Percentiles rank a stretch among this genome's conserved stretches.
Conservation (phyloP, 2,329 filamentous ascomycete species). For the Graphiopsis chlorocephala region DNA sequence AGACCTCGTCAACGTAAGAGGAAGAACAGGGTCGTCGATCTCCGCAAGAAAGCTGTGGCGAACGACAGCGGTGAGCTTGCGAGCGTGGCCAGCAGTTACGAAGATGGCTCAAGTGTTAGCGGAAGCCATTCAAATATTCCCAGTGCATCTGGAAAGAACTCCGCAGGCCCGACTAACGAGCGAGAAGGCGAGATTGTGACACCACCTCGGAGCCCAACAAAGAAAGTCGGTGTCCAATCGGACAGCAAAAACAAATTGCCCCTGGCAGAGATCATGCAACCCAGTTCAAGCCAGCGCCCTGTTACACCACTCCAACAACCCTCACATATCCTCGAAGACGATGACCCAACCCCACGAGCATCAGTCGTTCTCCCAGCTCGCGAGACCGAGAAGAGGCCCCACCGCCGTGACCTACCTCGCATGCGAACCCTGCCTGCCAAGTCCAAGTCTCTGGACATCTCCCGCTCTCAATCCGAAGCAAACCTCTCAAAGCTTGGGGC, state of each 20-base stretch:
- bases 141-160: conserved; percentile 59
- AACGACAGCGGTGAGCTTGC: conserved; percentile 41
- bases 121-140: conserved; percentile 44
- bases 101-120: conserved; percentile 32
- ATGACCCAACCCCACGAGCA: conserved; percentile 18
- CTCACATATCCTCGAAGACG: conserved; percentile 6
- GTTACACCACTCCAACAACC: conserved; percentile 19
- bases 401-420: conserved; percentile 20
- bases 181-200: conserved; percentile 42
- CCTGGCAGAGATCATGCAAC: neutral
- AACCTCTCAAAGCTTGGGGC: conserved; percentile 26
- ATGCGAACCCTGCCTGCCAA: conserved; percentile 22
- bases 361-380: conserved; percentile 7
- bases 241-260: conserved; percentile 7
- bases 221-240: conserved; percentile 33
- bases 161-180: conserved; percentile 35
- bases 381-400: conserved; percentile 5
- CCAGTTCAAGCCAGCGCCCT: conserved; percentile 16
- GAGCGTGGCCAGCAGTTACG: conserved; percentile 48
- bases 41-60: conserved; percentile 61
- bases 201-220: conserved; percentile 49
- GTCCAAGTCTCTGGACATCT: conserved; percentile 14
- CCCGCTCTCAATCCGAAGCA: conserved; percentile 23
- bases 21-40: conserved; percentile 79
- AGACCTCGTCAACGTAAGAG: conserved; percentile 68